Evolutionary conservation across 805 yeast genomes (phyloP).

Genomic region (Saccharomycopsis synnaedendra): DNA sequence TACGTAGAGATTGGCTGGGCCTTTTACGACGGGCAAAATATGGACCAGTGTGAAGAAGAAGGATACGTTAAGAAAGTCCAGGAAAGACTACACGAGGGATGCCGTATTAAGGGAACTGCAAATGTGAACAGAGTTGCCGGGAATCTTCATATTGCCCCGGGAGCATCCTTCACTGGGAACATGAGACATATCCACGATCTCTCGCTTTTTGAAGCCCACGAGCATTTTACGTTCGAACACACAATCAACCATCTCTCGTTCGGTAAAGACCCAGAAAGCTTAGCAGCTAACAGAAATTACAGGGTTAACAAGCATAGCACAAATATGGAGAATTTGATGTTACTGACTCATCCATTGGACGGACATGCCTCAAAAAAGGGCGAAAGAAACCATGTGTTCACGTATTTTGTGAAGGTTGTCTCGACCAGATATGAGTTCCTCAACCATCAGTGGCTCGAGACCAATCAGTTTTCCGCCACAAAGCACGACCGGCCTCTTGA

Average conservation of each 20-base stretch:
- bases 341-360: conserved; percentile 61
- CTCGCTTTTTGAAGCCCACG: conserved; percentile 50
- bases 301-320: not conserved
- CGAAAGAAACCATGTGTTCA: conserved; percentile 49
- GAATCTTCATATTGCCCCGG: conserved; percentile 93
- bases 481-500: conserved; percentile 72
- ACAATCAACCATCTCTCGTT: conserved; percentile 71
- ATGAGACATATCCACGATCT: conserved; percentile 77
- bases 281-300: conserved; percentile 11
- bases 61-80: conserved; percentile 63
- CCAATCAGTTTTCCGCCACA: conserved; percentile 86
- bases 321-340: conserved; percentile 11
- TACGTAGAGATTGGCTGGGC: conserved; percentile 77
- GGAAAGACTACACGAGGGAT: conserved; percentile 67
- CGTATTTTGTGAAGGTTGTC: conserved; percentile 82
- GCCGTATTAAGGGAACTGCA: conserved; percentile 73
- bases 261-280: conserved; percentile 44
- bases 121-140: conserved; percentile 81
- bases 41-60: conserved; percentile 84
- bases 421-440: conserved; percentile 75
- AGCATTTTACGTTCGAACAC: conserved; percentile 66
- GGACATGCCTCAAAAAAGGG: conserved; percentile 30
- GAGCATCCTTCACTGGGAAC: conserved; percentile 50
- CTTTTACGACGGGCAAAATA: conserved; percentile 76
- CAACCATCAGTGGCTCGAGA: conserved; percentile 43